Conservation (phyloP, 176 grass and related monocot species). For the Juncus inflexus region DNA sequence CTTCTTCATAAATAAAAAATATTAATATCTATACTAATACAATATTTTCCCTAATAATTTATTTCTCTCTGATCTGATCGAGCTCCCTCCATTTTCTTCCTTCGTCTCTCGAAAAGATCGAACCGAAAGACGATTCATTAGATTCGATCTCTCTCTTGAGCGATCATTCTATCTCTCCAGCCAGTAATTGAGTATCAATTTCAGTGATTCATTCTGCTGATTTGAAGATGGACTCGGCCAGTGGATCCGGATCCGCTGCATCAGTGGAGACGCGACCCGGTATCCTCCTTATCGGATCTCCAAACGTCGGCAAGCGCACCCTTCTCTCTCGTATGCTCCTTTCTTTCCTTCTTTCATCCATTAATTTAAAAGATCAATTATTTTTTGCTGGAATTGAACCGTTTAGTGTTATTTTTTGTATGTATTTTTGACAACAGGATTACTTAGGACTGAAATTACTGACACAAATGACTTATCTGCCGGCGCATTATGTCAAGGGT, state of each 20-base stretch:
- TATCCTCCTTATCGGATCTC: constrained; percentile 61
- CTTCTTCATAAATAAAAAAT: too few species aligned
- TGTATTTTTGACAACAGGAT: constrained; percentile 43
- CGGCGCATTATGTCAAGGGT: constrained; percentile 84
- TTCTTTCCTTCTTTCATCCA: not conserved
- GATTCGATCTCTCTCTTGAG: too few species aligned
- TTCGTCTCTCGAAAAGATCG: too few species aligned
- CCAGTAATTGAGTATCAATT: too few species aligned
- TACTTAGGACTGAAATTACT: constrained; percentile 58
- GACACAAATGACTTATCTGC: constrained; percentile 65
- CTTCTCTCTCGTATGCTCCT: constrained; percentile 71
- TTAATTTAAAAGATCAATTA: not conserved
- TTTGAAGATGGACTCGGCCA: constrained; percentile 16
- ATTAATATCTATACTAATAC: too few species aligned
- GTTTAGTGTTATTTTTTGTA: constrained; percentile 3
- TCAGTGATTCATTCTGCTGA: too few species aligned
- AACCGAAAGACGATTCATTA: too few species aligned
- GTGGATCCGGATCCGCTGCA: constrained; percentile 1
- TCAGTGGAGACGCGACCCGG: constrained; percentile 71
- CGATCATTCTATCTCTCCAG: too few species aligned
- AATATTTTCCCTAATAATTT: too few species aligned
- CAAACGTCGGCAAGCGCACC: constrained; percentile 84
- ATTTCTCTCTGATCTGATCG: too few species aligned
- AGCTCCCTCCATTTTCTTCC: too few species aligned
- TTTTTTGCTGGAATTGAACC: too few species aligned